Base-by-base conservation (phyloP, 176 grass and related monocot species). In the Oryza officinalis region DNA sequence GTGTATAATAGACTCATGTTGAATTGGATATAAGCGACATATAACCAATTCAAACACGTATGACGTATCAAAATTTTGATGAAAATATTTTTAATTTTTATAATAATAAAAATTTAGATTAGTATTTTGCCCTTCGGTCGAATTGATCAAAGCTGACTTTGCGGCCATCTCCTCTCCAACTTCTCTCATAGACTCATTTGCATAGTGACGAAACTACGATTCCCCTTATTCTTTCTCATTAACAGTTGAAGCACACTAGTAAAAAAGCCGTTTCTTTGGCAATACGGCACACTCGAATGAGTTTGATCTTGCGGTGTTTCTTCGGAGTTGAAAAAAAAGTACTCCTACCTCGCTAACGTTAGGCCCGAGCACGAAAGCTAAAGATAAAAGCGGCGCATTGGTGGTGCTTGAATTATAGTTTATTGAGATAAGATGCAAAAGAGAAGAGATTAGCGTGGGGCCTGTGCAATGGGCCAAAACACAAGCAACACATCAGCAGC, bases 351-450 rank as follows among this genome's bases (percentile, higher is more conserved):
- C 17, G 79, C 25, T 4, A 44, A 63, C 80, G 79, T 90, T 78
- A 69, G 61, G 47, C 63, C 72, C 67, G 60, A 81, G 33, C 79
- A 40, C 10, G 18, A 74, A 79, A 83, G 75, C 46, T 26, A 87
- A 79, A 86, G 84, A 59, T 13, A 75, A 90, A 90, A 90, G 47
- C 35, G 27, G n/a, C 13, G 38, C 11, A 4, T 26, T 49, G 22
- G 72, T 75, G 35, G 68, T 86, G 84, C 68, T 15, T 26, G 74
- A 78, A 90, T 86, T 74, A 86, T 90, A 79, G 80, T 86, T 82
- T 86, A 44, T 82, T 78, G 78, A 89, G 30, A 80, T 31, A 27
- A 74, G 31, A 64, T 74, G 8, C 6, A 22, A 3, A 18, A 33
- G 47, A 47, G 38, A 13, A 14, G 22, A 23, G 81, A 5, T 41